phyloP scores from a whole-genome alignment of 2,329 filamentous ascomycete genomes.

The Sporothrix dimorphospora region DNA sequence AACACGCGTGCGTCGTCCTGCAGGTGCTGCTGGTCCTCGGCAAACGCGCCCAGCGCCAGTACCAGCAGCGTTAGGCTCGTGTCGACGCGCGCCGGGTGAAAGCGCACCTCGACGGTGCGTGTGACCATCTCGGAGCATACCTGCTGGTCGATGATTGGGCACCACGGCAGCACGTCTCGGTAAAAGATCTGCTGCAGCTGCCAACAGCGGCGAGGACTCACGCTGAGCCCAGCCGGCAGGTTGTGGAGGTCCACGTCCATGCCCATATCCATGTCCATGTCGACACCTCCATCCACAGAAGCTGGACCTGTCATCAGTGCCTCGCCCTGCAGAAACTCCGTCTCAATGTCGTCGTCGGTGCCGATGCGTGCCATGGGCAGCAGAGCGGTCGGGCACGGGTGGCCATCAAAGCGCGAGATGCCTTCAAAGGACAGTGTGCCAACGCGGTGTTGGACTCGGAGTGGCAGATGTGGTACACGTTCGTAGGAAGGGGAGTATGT shows the following conservation, averaged over 20 bases:
- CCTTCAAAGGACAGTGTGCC: constrained; percentile 6
- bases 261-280: not conserved
- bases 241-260: not conserved
- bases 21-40: constrained; percentile 3
- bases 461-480: not conserved
- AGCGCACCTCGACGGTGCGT: constrained; percentile 18
- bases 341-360: constrained; percentile 4
- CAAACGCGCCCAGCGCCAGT: constrained; percentile 22
- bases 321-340: not conserved
- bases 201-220: constrained; percentile 25
- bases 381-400: not conserved
- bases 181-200: constrained; percentile 32
- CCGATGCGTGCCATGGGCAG: not conserved
- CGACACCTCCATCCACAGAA: not conserved
- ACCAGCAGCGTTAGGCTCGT: constrained; percentile 30
- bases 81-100: constrained; percentile 19
- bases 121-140: constrained; percentile 29
- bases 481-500: constrained; percentile 7
- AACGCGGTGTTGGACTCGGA: not conserved
- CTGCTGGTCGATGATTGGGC: constrained; percentile 34
- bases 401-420: not conserved
- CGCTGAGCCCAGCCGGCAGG: not conserved
- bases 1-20: not conserved
- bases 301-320: not conserved
- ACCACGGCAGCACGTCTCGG: constrained; percentile 34